phyloP scores from a whole-genome alignment of 1,284 basidiomycete genomes.

The Cutaneotrichosporon sp. region DNA sequence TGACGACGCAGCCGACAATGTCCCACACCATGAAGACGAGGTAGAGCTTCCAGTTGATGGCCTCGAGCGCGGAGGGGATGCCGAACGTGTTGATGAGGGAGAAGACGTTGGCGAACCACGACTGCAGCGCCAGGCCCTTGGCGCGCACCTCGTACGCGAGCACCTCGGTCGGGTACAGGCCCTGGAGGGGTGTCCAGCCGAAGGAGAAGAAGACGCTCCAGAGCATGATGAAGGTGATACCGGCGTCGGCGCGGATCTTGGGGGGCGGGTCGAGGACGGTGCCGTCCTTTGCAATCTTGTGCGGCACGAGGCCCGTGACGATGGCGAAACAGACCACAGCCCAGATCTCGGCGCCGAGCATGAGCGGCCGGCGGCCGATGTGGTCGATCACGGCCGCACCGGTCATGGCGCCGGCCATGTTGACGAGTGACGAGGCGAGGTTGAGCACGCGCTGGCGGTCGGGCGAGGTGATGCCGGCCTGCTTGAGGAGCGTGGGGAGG shows the following conservation, averaged over 20 bases:
- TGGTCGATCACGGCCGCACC: conserved; percentile 33
- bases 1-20: conserved; percentile 60
- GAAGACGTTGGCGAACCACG: conserved; percentile 27
- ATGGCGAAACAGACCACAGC: conserved; percentile 32
- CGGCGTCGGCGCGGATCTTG: conserved; percentile 31
- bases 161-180: conserved; percentile 61
- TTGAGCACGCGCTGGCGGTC: conserved; percentile 35
- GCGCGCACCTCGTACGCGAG: conserved; percentile 60
- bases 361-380: conserved; percentile 36
- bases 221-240: conserved; percentile 34
- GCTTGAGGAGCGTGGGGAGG: conserved; percentile 32
- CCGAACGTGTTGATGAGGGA: conserved; percentile 43
- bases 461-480: conserved; percentile 32
- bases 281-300: conserved; percentile 5
- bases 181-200: conserved; percentile 63
- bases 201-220: conserved; percentile 50
- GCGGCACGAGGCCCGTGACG: conserved; percentile 32
- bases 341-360: conserved; percentile 31
- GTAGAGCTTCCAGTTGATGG: conserved; percentile 51
- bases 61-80: conserved; percentile 33
- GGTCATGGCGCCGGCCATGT: conserved; percentile 34
- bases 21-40: conserved; percentile 61
- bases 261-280: not conserved
- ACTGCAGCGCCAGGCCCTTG: conserved; percentile 55
- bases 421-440: conserved; percentile 34